Percentiles rank a stretch among this genome's conserved stretches.
phyloP scores from a whole-genome alignment of 345 rosid genomes.

The Angophora floribunda region DNA sequence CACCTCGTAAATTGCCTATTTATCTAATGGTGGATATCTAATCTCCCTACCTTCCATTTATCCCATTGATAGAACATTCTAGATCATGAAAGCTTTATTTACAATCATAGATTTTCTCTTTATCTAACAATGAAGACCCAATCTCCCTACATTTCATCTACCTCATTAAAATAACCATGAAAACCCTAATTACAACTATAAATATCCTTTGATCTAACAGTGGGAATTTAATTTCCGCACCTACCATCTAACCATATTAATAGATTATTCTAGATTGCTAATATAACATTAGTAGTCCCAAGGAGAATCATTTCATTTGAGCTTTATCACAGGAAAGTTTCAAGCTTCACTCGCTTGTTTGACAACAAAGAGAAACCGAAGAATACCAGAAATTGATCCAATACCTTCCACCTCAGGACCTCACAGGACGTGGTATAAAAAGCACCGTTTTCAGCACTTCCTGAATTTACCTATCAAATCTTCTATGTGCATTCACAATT shows the following conservation, averaged over 20 bases:
- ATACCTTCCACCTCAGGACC: neutral
- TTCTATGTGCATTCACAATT: neutral
- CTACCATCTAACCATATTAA: neutral
- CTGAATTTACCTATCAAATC: neutral
- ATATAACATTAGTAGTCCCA: neutral
- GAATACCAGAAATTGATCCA: neutral
- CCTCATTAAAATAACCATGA: neutral
- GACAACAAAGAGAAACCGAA: neutral
- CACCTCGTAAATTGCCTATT: fast-evolving
- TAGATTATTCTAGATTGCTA: neutral
- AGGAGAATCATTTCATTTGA: neutral
- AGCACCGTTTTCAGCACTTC: neutral
- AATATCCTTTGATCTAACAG: fast-evolving
- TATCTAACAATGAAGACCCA: neutral
- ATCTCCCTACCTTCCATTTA: neutral
- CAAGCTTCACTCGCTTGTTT: neutral
- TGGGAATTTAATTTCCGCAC: neutral
- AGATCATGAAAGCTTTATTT: neutral
- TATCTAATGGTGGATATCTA: neutral
- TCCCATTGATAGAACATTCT: neutral
- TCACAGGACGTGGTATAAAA: neutral
- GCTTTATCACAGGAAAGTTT: neutral
- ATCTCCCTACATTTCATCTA: neutral
- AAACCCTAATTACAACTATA: neutral
- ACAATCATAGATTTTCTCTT: neutral